phyloP scores from a whole-genome alignment of 371 early-diverging fungal genomes.

The Racocetra persica region DNA sequence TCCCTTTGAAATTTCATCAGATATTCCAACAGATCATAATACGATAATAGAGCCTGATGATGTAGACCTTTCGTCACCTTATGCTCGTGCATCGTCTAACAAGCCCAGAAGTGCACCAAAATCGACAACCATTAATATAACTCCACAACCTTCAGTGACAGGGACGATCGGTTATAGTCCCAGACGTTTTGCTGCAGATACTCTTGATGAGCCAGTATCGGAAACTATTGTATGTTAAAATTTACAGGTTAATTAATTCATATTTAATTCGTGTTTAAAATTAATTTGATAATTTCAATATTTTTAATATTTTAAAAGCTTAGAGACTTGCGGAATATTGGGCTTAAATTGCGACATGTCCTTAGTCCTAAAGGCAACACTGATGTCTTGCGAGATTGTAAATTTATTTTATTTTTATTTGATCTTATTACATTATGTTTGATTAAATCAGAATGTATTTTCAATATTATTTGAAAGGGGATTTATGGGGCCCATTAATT shows the following conservation, averaged over 20 bases:
- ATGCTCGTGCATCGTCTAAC: neutral
- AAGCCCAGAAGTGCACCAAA: neutral
- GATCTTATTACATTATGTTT: too few species aligned
- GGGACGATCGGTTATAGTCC: conserved; percentile 50
- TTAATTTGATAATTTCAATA: too few species aligned
- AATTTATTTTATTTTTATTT: conserved; percentile 42
- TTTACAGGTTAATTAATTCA: too few species aligned
- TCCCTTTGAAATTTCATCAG: conserved; percentile 27
- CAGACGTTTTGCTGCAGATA: conserved; percentile 60
- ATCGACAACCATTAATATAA: conserved; percentile 16
- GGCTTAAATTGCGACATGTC: conserved; percentile 76
- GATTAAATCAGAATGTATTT: neutral
- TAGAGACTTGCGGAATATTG: conserved; percentile 79
- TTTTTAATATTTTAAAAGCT: conserved; percentile 55
- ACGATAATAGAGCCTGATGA: conserved; percentile 25
- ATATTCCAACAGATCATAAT: conserved; percentile 21
- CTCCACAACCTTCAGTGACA: conserved; percentile 48
- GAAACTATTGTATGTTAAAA: conserved; percentile 73
- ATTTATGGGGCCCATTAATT: conserved; percentile 94
- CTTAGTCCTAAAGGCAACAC: conserved; percentile 70
- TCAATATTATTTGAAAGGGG: conserved; percentile 66
- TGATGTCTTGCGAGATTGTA: conserved; percentile 81
- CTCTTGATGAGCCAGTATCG: conserved; percentile 93
- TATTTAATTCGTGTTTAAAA: too few species aligned
- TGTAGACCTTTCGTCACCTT: conserved; percentile 23